Evolutionary conservation across 2,329 filamentous ascomycete species (phyloP).

Genomic region (Penicillium sp.): DNA sequence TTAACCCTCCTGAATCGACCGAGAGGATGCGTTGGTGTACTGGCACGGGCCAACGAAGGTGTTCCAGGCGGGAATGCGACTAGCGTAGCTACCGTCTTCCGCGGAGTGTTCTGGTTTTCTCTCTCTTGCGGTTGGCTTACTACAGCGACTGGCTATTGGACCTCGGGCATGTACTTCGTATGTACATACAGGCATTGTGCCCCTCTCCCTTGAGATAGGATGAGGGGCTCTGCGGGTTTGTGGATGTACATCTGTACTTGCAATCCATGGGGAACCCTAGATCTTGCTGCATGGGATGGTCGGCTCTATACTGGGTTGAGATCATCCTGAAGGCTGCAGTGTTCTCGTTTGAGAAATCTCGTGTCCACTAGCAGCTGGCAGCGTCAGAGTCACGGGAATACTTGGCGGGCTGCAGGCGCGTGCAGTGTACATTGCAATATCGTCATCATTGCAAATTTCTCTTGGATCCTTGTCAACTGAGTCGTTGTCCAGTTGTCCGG

Average conservation of each 20-base stretch:
- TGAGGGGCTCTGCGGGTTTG: not conserved
- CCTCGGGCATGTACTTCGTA: not conserved
- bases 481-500: not conserved
- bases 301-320: not conserved
- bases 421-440: slow-evolving; percentile 9
- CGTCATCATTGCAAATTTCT: slow-evolving; percentile 3
- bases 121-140: not conserved
- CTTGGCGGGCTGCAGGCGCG: slow-evolving; percentile 18
- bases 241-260: not conserved
- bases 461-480: not conserved
- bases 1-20: slow-evolving; percentile 25
- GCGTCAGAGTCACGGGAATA: slow-evolving; percentile 1
- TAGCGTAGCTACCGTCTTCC: slow-evolving; percentile 1
- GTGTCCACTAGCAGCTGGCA: not conserved
- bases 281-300: not conserved
- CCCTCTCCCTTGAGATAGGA: not conserved
- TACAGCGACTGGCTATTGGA: not conserved
- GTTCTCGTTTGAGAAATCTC: not conserved
- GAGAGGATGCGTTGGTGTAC: slow-evolving; percentile 18
- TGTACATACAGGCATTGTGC: not conserved
- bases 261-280: not conserved
- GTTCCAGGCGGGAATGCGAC: slow-evolving; percentile 5
- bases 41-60: slow-evolving; percentile 17
- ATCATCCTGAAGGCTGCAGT: not conserved
- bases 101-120: not conserved